phyloP scores from a whole-genome alignment of 495 filamentous ascomycete genomes.

The Parathielavia hyrcaniae region DNA sequence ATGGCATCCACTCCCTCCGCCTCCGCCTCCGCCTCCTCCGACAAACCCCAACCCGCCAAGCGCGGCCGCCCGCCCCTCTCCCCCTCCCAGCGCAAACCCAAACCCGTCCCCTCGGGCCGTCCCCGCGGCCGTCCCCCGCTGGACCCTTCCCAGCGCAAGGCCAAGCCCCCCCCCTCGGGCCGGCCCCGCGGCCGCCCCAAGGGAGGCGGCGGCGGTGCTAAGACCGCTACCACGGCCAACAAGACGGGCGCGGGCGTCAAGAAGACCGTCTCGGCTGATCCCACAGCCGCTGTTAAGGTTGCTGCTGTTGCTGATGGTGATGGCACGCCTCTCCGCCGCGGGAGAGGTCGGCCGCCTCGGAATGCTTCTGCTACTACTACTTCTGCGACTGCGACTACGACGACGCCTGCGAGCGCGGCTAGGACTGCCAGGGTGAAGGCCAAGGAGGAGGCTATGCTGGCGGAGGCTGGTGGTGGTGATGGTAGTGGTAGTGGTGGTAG shows the following conservation, averaged over 20 bases:
- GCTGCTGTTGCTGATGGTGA: too few relatives aligned
- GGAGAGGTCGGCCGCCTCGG: slow-evolving; percentile 15
- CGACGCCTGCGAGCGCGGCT: too few relatives aligned
- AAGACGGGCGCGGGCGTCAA: slow-evolving; percentile 26
- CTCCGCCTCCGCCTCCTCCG: not conserved
- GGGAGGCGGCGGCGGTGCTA: slow-evolving; percentile 33
- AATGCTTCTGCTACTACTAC: not conserved
- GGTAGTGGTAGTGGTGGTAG: too few relatives aligned
- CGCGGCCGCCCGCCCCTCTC: slow-evolving; percentile 38
- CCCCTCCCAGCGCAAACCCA: slow-evolving; percentile 25
- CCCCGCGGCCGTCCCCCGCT: slow-evolving; percentile 41
- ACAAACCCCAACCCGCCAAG: slow-evolving; percentile 24
- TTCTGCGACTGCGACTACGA: not conserved
- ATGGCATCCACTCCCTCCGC: slow-evolving; percentile 11
- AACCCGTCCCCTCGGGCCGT: slow-evolving; percentile 36
- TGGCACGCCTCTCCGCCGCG: not conserved
- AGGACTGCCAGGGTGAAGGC: not conserved
- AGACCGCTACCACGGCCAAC: slow-evolving; percentile 12
- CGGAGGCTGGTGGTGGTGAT: not conserved
- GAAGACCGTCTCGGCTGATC: not conserved
- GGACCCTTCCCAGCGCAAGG: slow-evolving; percentile 23
- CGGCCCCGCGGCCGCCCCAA: slow-evolving; percentile 43
- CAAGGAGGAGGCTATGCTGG: slow-evolving; percentile 21
- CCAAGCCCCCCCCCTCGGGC: slow-evolving; percentile 36
- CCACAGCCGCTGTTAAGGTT: not conserved